A percentile compares a stretch with the other conserved stretches of the same genome.
Evolutionary conservation across 768 basidiomycete species (phyloP).

Genomic region (Sporobolomyces phaffii): DNA sequence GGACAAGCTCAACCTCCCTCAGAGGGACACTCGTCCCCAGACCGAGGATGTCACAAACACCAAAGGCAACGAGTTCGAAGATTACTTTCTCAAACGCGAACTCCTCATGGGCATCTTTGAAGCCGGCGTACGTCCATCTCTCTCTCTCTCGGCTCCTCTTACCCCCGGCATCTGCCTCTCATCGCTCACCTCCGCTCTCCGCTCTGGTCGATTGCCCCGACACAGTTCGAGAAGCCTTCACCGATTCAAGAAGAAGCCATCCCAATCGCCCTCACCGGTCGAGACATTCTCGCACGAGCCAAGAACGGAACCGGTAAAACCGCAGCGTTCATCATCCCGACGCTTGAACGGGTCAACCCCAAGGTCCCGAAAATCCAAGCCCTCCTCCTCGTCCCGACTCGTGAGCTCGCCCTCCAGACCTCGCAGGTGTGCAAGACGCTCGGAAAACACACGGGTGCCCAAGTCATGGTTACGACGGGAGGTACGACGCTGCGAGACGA

Average conservation of each 20-base stretch:
- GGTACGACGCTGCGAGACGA: slow-evolving; percentile 98
- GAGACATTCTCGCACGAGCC: slow-evolving; percentile 89
- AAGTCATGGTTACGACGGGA: slow-evolving; percentile 99
- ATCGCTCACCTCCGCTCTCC: background rate
- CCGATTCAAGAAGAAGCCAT: slow-evolving; percentile 99
- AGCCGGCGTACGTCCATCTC: slow-evolving; percentile 58
- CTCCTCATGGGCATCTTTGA: slow-evolving; percentile 99
- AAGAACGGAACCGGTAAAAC: slow-evolving; percentile 97
- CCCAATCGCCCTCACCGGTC: slow-evolving; percentile 82
- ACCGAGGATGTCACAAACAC: slow-evolving; percentile 95
- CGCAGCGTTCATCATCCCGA: slow-evolving; percentile 96
- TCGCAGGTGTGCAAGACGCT: slow-evolving; percentile 97
- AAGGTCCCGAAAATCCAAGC: slow-evolving; percentile 84
- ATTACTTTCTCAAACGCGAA: slow-evolving; percentile 53
- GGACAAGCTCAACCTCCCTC: slow-evolving; percentile 42
- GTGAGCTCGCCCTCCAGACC: slow-evolving; percentile 95
- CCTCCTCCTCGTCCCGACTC: slow-evolving; percentile 92
- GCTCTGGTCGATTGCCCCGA: too few species aligned
- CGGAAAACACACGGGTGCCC: slow-evolving; percentile 87
- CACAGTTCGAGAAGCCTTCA: slow-evolving; percentile 76
- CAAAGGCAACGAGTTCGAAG: slow-evolving; percentile 91
- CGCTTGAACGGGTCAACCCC: slow-evolving; percentile 85
- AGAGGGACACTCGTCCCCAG: slow-evolving; percentile 73
- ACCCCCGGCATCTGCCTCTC: too few species aligned
- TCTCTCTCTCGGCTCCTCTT: background rate